phyloP scores from a whole-genome alignment of 768 basidiomycete species.

The Leucocoprinus birnbaumii region DNA sequence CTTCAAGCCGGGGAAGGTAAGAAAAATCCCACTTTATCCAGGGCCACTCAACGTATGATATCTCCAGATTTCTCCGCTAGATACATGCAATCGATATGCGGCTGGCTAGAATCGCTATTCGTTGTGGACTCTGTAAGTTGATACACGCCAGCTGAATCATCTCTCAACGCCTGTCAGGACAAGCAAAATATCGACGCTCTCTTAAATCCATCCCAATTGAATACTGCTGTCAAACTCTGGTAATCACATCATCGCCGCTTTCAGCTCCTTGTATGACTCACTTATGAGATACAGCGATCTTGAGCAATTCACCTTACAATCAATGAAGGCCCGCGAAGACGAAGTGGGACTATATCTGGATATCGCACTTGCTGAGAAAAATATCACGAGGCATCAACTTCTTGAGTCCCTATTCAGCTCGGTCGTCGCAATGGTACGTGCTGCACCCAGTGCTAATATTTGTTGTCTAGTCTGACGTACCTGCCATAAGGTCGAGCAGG shows the following conservation, averaged over 20 bases:
- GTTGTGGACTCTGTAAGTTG: not conserved
- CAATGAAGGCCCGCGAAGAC: constrained; percentile 34
- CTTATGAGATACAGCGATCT: constrained; percentile 32
- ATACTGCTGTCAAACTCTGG: constrained; percentile 1
- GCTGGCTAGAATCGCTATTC: constrained; percentile 10
- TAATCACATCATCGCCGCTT: not conserved
- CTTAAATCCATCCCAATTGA: constrained; percentile 9
- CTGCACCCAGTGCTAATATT: not conserved
- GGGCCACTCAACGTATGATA: not conserved
- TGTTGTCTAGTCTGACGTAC: not conserved
- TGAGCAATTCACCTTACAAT: constrained; percentile 34
- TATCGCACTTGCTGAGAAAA: constrained; percentile 36
- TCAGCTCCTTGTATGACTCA: not conserved
- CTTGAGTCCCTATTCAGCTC: constrained; percentile 4
- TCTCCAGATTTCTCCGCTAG: not conserved
- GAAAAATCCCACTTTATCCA: constrained; percentile 10
- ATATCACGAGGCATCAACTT: not conserved
- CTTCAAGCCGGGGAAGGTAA: constrained; percentile 37
- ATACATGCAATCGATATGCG: constrained; percentile 6
- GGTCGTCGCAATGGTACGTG: not conserved
- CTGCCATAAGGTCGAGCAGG: not conserved
- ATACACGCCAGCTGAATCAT: not conserved
- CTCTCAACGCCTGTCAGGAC: not conserved
- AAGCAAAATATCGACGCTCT: not conserved
- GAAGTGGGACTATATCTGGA: constrained; percentile 34